A percentile compares a stretch with the other conserved stretches of the same genome.
Evolutionary conservation across 2,329 filamentous ascomycete species (phyloP).

Genomic region (Fusarium annulatum): DNA sequence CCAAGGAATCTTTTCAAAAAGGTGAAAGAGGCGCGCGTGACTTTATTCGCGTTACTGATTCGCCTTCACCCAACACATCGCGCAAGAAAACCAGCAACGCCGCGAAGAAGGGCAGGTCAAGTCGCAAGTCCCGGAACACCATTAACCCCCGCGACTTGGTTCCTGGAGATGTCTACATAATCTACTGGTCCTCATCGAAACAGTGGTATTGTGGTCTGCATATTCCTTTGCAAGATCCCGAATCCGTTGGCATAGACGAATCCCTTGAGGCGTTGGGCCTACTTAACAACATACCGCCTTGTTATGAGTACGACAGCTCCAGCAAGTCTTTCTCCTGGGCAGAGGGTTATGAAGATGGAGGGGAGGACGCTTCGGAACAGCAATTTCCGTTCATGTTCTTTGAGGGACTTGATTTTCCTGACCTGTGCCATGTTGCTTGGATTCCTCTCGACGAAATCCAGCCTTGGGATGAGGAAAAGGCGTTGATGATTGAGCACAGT

Average conservation of each 20-base stretch:
- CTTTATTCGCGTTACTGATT: conserved; percentile 7
- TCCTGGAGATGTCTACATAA: conserved; percentile 22
- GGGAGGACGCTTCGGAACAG: background rate
- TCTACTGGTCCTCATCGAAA: conserved; percentile 18
- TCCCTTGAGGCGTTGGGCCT: conserved; percentile 14
- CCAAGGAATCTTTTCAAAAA: background rate
- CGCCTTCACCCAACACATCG: background rate
- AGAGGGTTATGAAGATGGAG: conserved; percentile 19
- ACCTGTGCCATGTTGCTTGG: conserved; percentile 23
- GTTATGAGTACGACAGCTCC: conserved; percentile 25
- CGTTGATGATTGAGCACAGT: background rate
- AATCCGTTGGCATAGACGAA: background rate
- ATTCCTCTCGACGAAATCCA: conserved; percentile 9
- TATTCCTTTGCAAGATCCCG: conserved; percentile 19
- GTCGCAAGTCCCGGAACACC: background rate
- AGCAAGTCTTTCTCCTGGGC: conserved; percentile 13
- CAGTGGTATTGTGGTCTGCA: conserved; percentile 18
- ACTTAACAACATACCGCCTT: conserved; percentile 13
- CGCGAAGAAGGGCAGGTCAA: background rate
- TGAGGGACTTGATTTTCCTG: conserved; percentile 26
- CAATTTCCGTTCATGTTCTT: conserved; percentile 38
- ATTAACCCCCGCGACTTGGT: background rate
- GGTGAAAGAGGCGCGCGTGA: conserved; percentile 4
- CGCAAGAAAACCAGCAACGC: background rate
- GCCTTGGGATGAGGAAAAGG: background rate